Conservation (phyloP, 2,329 filamentous ascomycete genomes). For the Cytospora leucostoma region DNA sequence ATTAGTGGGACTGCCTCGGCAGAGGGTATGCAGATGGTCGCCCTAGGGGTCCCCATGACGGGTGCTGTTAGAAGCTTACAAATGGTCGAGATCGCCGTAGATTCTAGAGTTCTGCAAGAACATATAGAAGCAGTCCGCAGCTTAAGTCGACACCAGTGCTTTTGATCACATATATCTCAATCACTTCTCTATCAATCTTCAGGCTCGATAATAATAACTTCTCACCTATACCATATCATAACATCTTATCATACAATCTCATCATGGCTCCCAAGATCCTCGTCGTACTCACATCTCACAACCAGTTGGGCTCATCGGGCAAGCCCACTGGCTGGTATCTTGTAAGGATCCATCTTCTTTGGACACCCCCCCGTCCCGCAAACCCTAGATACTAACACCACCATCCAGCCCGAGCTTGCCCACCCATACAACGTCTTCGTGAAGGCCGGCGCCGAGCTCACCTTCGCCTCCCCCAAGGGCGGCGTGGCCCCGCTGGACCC, state of each 20-base stretch:
- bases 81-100: no score
- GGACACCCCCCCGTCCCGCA: neutral
- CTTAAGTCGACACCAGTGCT: no score
- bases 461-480: constrained; percentile 63
- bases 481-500: constrained; percentile 64
- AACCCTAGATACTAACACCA: constrained; percentile 7
- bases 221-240: neutral
- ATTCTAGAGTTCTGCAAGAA: no score
- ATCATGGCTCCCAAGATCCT: constrained; percentile 63
- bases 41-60: no score
- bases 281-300: constrained; percentile 68
- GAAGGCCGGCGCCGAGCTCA: constrained; percentile 53
- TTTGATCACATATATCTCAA: no score
- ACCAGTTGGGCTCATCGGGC: constrained; percentile 50
- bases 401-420: constrained; percentile 58
- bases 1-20: no score
- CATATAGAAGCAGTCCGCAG: no score
- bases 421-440: constrained; percentile 63
- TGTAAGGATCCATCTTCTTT: constrained; percentile 41
- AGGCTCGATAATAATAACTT: no score
- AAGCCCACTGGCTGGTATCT: constrained; percentile 69
- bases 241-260: neutral
- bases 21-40: no score
- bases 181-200: no score
- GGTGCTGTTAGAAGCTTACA: no score